phyloP scores from a whole-genome alignment of 1,284 basidiomycete species.

The Athelia sp. region DNA sequence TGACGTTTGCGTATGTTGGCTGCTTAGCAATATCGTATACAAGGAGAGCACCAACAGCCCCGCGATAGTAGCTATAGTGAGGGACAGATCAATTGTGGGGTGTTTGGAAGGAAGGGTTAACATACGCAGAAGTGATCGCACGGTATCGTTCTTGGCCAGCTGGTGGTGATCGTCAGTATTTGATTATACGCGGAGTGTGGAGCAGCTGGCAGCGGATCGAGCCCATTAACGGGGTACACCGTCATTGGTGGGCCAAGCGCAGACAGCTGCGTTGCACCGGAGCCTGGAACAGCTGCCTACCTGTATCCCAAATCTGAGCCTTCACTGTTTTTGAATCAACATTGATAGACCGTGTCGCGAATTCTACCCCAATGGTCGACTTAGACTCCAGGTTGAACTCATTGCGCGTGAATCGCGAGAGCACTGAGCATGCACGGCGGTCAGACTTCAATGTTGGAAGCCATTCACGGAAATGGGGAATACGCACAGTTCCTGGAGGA shows the following conservation, averaged over 20 bases:
- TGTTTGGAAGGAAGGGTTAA: slow-evolving; percentile 9
- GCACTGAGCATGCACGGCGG: slow-evolving; percentile 39
- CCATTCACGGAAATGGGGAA: no score
- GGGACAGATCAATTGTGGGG: neutral
- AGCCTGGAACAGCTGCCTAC: slow-evolving; percentile 38
- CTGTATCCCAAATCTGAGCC: slow-evolving; percentile 99
- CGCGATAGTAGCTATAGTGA: slow-evolving; percentile 85
- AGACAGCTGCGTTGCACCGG: no score
- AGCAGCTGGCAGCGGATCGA: no score
- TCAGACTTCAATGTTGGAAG: neutral
- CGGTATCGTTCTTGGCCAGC: slow-evolving; percentile 99
- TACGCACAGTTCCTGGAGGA: no score
- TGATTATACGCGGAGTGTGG: neutral
- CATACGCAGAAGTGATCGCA: slow-evolving; percentile 95
- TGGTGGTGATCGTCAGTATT: slow-evolving; percentile 22
- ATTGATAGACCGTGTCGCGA: slow-evolving; percentile 92
- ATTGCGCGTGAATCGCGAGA: slow-evolving; percentile 96
- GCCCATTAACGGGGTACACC: no score
- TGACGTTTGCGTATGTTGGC: slow-evolving; percentile 93
- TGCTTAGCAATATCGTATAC: slow-evolving; percentile 97
- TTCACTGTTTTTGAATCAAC: slow-evolving; percentile 98
- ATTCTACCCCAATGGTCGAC: slow-evolving; percentile 99
- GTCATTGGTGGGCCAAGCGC: no score
- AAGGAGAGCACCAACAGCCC: slow-evolving; percentile 89
- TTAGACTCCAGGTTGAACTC: slow-evolving; percentile 99